Percentiles rank a stretch among this genome's conserved stretches.
Evolutionary conservation across 306 rosid species (phyloP).

Genomic region (Prinsepia uniflora): DNA sequence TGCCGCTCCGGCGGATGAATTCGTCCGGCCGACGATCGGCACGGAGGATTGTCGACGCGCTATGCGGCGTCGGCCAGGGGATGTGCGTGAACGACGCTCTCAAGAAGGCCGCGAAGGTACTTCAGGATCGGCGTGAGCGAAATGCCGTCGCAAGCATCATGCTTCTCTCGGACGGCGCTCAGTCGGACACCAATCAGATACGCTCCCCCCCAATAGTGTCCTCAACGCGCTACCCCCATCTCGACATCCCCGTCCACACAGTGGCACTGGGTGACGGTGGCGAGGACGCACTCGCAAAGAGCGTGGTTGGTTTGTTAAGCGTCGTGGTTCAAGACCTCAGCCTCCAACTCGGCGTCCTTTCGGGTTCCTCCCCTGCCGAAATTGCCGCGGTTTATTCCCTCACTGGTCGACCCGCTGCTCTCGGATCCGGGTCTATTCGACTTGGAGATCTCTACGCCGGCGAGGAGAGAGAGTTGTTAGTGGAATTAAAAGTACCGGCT

Average conservation of each 20-base stretch:
- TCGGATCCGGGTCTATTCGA: slow-evolving; percentile 38
- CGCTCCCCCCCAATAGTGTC: slow-evolving; percentile 30
- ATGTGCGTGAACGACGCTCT: slow-evolving; percentile 64
- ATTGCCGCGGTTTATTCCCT: slow-evolving; percentile 66
- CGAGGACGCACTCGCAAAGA: slow-evolving; percentile 45
- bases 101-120: slow-evolving; percentile 78
- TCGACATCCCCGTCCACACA: slow-evolving; percentile 67
- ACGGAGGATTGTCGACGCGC: slow-evolving; percentile 39
- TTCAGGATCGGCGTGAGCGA: slow-evolving; percentile 86
- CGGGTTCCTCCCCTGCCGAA: slow-evolving; percentile 53
- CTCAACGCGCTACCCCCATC: slow-evolving; percentile 45
- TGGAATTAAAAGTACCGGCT: slow-evolving; percentile 66
- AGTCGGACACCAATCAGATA: slow-evolving; percentile 5
- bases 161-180: slow-evolving; percentile 40
- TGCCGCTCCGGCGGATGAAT: slow-evolving; percentile 68
- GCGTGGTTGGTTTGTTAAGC: slow-evolving; percentile 42
- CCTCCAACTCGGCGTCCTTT: slow-evolving; percentile 50
- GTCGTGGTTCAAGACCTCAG: slow-evolving; percentile 67
- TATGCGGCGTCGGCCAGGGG: slow-evolving; percentile 48
- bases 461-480: slow-evolving; percentile 63
- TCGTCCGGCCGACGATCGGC: slow-evolving; percentile 65
- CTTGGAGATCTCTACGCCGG: slow-evolving; percentile 64
- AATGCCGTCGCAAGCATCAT: slow-evolving; percentile 61
- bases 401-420: slow-evolving; percentile 42
- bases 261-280: slow-evolving; percentile 31